Conservation (phyloP, 2,329 filamentous ascomycete species). For the Colletotrichum destructivum region DNA sequence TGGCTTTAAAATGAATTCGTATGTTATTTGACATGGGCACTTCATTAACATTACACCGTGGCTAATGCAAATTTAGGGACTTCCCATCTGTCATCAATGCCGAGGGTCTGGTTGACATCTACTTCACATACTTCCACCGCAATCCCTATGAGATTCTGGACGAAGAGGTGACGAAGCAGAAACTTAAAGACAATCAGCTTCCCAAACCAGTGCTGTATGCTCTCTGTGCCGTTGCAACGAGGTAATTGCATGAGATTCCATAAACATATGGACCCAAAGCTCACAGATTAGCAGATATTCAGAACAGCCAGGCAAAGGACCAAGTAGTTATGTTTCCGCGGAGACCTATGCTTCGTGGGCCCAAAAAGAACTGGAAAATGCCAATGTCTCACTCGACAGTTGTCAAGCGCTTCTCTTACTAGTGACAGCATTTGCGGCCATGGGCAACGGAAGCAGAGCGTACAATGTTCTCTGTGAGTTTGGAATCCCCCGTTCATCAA, state of each 20-base stretch:
- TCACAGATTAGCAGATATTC: conserved; percentile 17
- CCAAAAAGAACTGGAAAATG: conserved; percentile 22
- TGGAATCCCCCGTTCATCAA: rapidly evolving
- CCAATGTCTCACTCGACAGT: conserved; percentile 16
- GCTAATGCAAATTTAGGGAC: neutral
- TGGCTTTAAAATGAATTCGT: conserved; percentile 15
- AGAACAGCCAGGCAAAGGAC: conserved; percentile 14
- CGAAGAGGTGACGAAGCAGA: conserved; percentile 17
- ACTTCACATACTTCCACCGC: conserved; percentile 31
- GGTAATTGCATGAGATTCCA: neutral
- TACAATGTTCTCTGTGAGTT: conserved; percentile 27
- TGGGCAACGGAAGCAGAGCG: conserved; percentile 22
- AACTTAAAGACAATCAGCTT: conserved; percentile 26
- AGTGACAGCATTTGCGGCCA: conserved; percentile 20
- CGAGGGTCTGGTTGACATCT: conserved; percentile 30
- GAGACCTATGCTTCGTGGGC: conserved; percentile 32
- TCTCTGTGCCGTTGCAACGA: conserved; percentile 31
- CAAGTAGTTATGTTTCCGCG: conserved; percentile 32
- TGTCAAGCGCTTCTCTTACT: conserved; percentile 29
- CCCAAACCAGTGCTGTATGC: conserved; percentile 24
- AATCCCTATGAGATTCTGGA: conserved; percentile 33
- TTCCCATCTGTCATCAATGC: conserved; percentile 25
- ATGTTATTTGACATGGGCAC: neutral
- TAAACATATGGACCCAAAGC: neutral
- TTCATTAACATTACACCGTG: neutral